Percentiles rank a stretch among this genome's conserved stretches.
Conservation (phyloP, 208 protist species). For the Trypanosoma cruzi region DNA sequence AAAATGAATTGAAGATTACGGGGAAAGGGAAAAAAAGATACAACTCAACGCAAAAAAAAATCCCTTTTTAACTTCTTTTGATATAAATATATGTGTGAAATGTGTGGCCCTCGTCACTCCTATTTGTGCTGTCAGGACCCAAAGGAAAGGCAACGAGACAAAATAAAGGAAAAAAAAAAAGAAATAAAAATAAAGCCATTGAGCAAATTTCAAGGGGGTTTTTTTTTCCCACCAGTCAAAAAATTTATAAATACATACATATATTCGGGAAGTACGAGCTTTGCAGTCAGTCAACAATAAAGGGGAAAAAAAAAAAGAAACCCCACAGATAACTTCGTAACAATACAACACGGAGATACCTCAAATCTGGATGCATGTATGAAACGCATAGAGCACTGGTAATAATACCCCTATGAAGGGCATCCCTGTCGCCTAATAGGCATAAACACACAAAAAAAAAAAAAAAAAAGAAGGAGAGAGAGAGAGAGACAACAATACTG, state of each 20-base stretch:
- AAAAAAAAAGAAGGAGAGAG: too few relatives aligned
- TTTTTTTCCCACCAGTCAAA: too few relatives aligned
- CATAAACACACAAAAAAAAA: too few relatives aligned
- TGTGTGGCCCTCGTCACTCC: not conserved
- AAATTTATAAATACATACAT: not conserved
- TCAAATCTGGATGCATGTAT: too few relatives aligned
- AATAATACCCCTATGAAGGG: too few relatives aligned
- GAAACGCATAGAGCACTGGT: too few relatives aligned
- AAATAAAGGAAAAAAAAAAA: not conserved
- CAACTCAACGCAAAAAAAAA: not conserved
- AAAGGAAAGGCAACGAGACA: not conserved
- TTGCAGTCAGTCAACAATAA: not conserved
- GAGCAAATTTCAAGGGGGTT: too few relatives aligned
- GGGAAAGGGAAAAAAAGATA: not conserved
- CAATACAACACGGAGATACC: too few relatives aligned
- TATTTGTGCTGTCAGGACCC: not conserved
- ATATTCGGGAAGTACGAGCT: not conserved
- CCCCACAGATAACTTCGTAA: too few relatives aligned
- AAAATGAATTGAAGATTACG: not conserved
- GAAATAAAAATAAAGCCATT: not conserved
- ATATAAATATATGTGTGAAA: not conserved
- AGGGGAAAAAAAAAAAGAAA: not conserved
- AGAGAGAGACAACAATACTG: too few relatives aligned
- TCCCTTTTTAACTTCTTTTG: not conserved
- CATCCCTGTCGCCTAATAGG: too few relatives aligned